phyloP scores from a whole-genome alignment of 768 basidiomycete species.

The Polyporus arcularius region DNA sequence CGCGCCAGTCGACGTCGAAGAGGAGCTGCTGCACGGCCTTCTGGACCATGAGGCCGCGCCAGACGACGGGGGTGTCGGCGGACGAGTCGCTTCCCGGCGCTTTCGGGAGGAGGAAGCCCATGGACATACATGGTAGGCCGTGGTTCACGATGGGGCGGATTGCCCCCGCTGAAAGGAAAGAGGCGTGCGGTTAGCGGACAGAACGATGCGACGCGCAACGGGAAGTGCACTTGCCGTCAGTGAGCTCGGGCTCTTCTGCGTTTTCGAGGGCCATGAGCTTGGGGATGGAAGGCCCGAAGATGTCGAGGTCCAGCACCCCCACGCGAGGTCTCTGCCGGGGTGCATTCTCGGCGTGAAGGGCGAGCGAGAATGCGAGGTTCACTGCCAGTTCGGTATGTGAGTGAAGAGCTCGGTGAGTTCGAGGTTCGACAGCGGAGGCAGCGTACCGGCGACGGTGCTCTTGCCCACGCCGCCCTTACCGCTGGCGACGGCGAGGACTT shows the following conservation, averaged over 20 bases:
- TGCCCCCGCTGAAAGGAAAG: conserved; percentile 52
- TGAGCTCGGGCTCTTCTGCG: conserved; percentile 76
- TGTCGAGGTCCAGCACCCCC: conserved; percentile 90
- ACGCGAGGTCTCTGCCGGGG: conserved; percentile 53
- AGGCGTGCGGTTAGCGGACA: background rate
- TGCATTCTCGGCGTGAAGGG: conserved; percentile 40
- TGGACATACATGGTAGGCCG: conserved; percentile 92
- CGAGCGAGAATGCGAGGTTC: conserved; percentile 79
- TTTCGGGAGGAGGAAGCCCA: conserved; percentile 87
- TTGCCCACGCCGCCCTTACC: conserved; percentile 98
- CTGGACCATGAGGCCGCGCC: conserved; percentile 98
- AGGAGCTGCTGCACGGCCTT: conserved; percentile 96
- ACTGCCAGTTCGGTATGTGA: conserved; percentile 41
- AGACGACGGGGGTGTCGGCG: conserved; percentile 82
- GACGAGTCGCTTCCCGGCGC: conserved; percentile 47
- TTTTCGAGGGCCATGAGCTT: conserved; percentile 88
- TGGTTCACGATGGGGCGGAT: conserved; percentile 86
- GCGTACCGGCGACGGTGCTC: conserved; percentile 85
- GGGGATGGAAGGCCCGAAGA: conserved; percentile 94
- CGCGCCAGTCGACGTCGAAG: conserved; percentile 93
- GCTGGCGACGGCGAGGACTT: conserved; percentile 82
- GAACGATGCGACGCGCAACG: background rate
- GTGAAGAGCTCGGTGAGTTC: background rate
- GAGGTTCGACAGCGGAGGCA: background rate
- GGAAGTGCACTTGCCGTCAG: conserved; percentile 49